Conservation (phyloP, 2,329 filamentous ascomycete species). For the Beauveria medogensis region DNA sequence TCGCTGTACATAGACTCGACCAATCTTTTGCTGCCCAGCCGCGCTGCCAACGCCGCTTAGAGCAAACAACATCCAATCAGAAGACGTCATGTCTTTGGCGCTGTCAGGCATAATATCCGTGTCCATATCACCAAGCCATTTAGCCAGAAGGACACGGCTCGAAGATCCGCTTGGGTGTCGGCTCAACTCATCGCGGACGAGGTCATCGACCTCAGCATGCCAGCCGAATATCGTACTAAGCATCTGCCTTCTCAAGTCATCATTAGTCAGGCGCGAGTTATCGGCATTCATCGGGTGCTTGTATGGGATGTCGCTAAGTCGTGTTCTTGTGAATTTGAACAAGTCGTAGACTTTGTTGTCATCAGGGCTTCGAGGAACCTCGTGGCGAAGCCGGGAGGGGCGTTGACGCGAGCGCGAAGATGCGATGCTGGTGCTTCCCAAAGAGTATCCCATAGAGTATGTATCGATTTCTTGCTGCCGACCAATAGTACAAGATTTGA, state of each 20-base stretch:
- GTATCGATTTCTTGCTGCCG: conserved; percentile 36
- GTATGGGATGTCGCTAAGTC: conserved; percentile 77
- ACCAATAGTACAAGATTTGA: conserved; percentile 27
- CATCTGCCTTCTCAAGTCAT: conserved; percentile 85
- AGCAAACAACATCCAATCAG: conserved; percentile 95
- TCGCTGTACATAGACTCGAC: conserved; percentile 82
- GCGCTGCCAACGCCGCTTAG: conserved; percentile 74
- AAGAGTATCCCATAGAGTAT: conserved; percentile 41
- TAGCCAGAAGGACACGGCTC: conserved; percentile 72
- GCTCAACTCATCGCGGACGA: conserved; percentile 78
- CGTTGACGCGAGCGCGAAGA: conserved; percentile 39
- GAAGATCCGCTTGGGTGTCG: conserved; percentile 67
- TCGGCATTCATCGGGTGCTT: conserved; percentile 55
- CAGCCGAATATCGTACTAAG: conserved; percentile 90
- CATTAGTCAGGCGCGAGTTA: conserved; percentile 56
- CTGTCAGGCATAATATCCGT: conserved; percentile 73
- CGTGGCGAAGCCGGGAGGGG: conserved; percentile 69
- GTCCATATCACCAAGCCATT: conserved; percentile 85
- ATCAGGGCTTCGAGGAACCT: conserved; percentile 65
- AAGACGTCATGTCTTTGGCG: conserved; percentile 80
- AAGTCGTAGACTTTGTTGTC: conserved; percentile 65
- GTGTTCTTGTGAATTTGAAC: conserved; percentile 76
- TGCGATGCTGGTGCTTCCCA: conserved; percentile 32
- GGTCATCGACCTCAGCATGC: conserved; percentile 72
- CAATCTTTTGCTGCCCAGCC: conserved; percentile 79